Evolutionary conservation across 2,329 filamentous ascomycete genomes (phyloP).

Genomic region (Hymenoscyphus infarciens): DNA sequence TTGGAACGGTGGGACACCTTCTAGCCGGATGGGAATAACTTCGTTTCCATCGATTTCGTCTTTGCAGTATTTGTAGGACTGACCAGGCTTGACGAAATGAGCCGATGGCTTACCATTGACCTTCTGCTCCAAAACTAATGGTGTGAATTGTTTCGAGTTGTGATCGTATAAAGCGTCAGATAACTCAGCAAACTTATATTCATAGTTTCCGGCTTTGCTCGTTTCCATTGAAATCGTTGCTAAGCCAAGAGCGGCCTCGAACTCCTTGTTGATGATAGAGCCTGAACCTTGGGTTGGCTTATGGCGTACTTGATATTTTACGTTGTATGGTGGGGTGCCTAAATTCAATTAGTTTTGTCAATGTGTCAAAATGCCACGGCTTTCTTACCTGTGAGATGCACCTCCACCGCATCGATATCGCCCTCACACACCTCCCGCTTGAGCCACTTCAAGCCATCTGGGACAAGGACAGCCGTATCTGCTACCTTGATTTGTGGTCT

Average conservation of each 20-base stretch:
- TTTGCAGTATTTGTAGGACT: constrained; percentile 93
- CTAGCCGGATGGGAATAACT: constrained; percentile 79
- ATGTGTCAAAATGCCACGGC: not conserved
- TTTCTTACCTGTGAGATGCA: constrained; percentile 68
- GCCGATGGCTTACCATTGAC: constrained; percentile 83
- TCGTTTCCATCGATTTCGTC: constrained; percentile 80
- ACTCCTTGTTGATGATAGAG: constrained; percentile 62
- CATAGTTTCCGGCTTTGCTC: constrained; percentile 73
- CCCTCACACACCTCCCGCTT: constrained; percentile 90
- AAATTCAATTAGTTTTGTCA: constrained; percentile 15
- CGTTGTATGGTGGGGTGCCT: constrained; percentile 76
- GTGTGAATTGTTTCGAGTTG: constrained; percentile 60
- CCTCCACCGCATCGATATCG: constrained; percentile 83
- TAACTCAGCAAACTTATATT: constrained; percentile 79
- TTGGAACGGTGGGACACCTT: constrained; percentile 81
- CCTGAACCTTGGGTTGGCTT: constrained; percentile 64
- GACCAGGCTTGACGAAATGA: constrained; percentile 78
- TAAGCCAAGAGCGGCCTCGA: constrained; percentile 73
- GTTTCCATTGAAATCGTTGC: constrained; percentile 86
- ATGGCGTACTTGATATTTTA: constrained; percentile 77
- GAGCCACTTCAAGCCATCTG: constrained; percentile 53
- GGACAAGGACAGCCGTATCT: constrained; percentile 58
- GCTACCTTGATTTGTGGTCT: constrained; percentile 69
- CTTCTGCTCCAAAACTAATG: constrained; percentile 71
- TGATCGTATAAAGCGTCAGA: constrained; percentile 83